Conservation (phyloP, 768 basidiomycete genomes). For the Tylopilus sp. region DNA sequence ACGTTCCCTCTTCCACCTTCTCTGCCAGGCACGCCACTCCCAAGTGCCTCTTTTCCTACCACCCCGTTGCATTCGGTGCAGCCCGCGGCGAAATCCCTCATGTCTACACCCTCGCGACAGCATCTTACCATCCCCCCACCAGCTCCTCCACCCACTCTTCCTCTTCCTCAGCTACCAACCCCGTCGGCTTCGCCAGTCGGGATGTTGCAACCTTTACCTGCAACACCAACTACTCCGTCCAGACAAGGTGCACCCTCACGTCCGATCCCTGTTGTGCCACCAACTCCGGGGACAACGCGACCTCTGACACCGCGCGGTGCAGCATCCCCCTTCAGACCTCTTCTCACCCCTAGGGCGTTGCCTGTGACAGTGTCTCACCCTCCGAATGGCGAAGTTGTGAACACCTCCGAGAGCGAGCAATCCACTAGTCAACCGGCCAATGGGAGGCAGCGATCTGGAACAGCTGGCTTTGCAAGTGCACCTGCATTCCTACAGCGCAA, state of each 20-base stretch:
- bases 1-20: conserved; percentile 18
- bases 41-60: conserved; percentile 11
- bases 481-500: conserved; percentile 30
- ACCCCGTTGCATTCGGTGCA: not conserved
- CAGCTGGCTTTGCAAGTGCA: conserved; percentile 9
- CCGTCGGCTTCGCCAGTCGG: conserved; percentile 4
- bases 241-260: conserved; percentile 15
- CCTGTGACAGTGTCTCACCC: not conserved
- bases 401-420: conserved; percentile 7
- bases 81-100: conserved; percentile 8
- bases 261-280: conserved; percentile 14
- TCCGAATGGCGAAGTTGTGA: not conserved
- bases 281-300: conserved; percentile 4
- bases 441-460: conserved; percentile 17
- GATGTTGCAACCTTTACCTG: not conserved
- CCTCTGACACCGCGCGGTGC: conserved; percentile 13
- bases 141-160: conserved; percentile 29
- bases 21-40: conserved; percentile 18
- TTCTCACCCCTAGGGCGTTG: conserved; percentile 14
- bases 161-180: conserved; percentile 27
- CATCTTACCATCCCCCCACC: conserved; percentile 29
- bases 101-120: conserved; percentile 21
- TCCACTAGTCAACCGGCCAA: not conserved
- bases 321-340: conserved; percentile 23
- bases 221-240: conserved; percentile 1